A percentile compares a stretch with the other conserved stretches of the same genome.
phyloP scores from a whole-genome alignment of 2,329 filamentous ascomycete genomes.

The Volutella citrinella region DNA sequence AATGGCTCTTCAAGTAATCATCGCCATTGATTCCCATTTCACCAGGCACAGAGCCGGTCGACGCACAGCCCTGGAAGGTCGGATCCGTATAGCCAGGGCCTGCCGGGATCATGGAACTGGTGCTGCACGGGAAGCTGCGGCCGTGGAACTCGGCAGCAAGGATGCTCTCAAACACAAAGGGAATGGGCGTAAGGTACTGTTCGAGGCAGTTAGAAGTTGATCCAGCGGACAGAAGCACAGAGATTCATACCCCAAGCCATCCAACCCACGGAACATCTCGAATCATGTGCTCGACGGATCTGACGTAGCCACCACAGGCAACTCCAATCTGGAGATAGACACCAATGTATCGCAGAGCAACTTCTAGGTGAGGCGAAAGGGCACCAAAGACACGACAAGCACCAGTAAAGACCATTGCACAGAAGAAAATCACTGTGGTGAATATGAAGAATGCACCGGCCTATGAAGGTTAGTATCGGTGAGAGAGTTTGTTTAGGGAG shows the following conservation, averaged over 20 bases:
- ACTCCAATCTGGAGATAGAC: slow-evolving; percentile 2
- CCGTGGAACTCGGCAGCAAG: no score
- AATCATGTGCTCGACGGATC: slow-evolving; percentile 5
- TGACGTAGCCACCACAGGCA: slow-evolving; percentile 8
- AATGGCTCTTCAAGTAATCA: no score
- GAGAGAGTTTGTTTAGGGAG: not conserved
- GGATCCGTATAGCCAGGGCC: no score
- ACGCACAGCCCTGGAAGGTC: no score
- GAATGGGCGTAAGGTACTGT: no score
- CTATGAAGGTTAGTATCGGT: not conserved
- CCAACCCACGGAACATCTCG: slow-evolving; percentile 6
- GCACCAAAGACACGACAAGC: slow-evolving; percentile 32
- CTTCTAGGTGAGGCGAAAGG: slow-evolving; percentile 24
- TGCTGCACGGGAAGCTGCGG: no score
- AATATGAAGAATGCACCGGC: slow-evolving; percentile 5
- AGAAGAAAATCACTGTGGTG: slow-evolving; percentile 15
- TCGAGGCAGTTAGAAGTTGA: no score
- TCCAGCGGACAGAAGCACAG: no score
- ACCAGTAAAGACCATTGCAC: slow-evolving; percentile 26
- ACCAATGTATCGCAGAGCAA: slow-evolving; percentile 4
- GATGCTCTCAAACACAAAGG: no score
- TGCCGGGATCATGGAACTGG: no score
- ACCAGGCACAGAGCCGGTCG: no score
- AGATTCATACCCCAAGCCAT: slow-evolving; percentile 9
- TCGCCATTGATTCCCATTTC: no score